Evolutionary conservation across 441 rosid genomes (phyloP).

Genomic region (Rhodomyrtus psidioides): DNA sequence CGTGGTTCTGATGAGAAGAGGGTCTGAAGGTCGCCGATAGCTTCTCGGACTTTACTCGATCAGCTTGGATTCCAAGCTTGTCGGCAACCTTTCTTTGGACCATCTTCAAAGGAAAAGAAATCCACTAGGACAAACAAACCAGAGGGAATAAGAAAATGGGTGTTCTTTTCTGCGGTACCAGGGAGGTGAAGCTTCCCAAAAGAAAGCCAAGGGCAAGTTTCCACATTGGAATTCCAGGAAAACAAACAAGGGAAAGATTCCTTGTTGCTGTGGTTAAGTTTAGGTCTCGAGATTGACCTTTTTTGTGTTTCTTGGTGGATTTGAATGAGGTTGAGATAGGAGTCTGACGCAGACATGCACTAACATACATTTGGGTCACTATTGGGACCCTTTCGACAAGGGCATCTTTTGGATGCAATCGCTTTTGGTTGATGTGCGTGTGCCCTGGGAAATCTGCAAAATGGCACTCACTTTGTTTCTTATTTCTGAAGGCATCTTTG

Average conservation of each 20-base stretch:
- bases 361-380: not conserved
- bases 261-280: not conserved
- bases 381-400: slow-evolving; percentile 9
- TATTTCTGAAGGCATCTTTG: not conserved
- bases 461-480: not conserved
- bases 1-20: slow-evolving; percentile 28
- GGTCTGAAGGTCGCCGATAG: slow-evolving; percentile 29
- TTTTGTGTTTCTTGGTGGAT: not conserved
- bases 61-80: slow-evolving; percentile 49
- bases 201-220: slow-evolving; percentile 1
- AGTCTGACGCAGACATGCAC: slow-evolving; percentile 22
- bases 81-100: slow-evolving; percentile 59
- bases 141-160: not conserved
- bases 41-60: slow-evolving; percentile 35
- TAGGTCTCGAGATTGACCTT: slow-evolving; percentile 2
- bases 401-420: slow-evolving; percentile 5
- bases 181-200: slow-evolving; percentile 19
- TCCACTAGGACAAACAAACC: slow-evolving; percentile 13
- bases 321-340: slow-evolving; percentile 22
- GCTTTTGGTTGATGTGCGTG: not conserved
- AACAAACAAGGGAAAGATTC: slow-evolving; percentile 13
- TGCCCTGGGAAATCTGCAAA: not conserved
- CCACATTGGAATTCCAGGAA: not conserved
- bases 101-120: slow-evolving; percentile 41
- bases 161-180: slow-evolving; percentile 22